Conservation (phyloP, 1,284 basidiomycete species). For the Crocinoboletus sp. region DNA sequence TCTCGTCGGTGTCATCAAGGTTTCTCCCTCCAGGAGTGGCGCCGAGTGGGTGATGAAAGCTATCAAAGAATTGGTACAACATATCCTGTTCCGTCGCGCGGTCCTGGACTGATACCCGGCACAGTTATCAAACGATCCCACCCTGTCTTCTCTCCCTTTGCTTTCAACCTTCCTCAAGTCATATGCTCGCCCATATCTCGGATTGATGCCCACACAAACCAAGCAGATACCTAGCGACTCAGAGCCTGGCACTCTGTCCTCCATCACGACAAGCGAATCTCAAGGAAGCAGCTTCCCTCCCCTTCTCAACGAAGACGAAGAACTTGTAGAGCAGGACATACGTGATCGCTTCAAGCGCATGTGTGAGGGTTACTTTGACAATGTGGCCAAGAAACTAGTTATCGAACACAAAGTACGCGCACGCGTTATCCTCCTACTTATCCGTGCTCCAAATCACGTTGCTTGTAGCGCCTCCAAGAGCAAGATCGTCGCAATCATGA, state of each 20-base stretch:
- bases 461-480: constrained; percentile 80
- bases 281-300: constrained; percentile 41
- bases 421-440: not conserved
- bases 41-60: constrained; percentile 84
- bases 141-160: constrained; percentile 80
- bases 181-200: constrained; percentile 78
- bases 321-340: constrained; percentile 78
- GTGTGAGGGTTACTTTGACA: constrained; percentile 93
- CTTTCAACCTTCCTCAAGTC: constrained; percentile 83
- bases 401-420: constrained; percentile 81
- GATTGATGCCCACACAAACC: constrained; percentile 51
- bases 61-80: constrained; percentile 74
- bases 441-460: not conserved
- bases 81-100: not conserved
- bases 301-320: constrained; percentile 52
- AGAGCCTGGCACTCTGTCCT: constrained; percentile 52
- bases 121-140: constrained; percentile 83
- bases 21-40: constrained; percentile 65
- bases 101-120: constrained; percentile 7
- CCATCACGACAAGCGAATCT: constrained; percentile 37
- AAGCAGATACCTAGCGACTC: constrained; percentile 54
- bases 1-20: constrained; percentile 75
- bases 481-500: constrained; percentile 97
- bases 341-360: constrained; percentile 89
- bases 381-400: constrained; percentile 85